Percentiles rank a stretch among this genome's conserved stretches.
These are phyloP conservation scores for Mucor saturninus DNA, from an alignment of 371 early-diverging fungal species.

Conservation along the genomic window DNA sequence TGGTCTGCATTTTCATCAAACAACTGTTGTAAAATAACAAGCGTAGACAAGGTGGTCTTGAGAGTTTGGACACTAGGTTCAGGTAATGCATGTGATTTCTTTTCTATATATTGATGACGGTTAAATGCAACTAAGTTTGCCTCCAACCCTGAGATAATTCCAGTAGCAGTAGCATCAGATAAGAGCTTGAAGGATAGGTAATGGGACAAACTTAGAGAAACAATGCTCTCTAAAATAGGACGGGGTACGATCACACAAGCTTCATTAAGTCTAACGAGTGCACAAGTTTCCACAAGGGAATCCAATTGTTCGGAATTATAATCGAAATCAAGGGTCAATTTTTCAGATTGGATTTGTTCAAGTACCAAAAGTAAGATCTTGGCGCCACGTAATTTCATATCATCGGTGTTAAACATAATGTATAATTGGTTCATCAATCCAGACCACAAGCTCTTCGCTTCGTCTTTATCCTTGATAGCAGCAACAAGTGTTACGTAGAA, in stretches of 20 bases:
- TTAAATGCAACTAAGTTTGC: constrained; percentile 20
- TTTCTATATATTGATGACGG: constrained; percentile 16
- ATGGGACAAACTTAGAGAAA: constrained; percentile 15
- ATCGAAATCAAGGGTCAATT: constrained; percentile 4
- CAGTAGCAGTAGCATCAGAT: constrained; percentile 8
- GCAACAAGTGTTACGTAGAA: constrained; percentile 23
- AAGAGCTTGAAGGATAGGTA: constrained; percentile 12
- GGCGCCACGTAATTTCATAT: constrained; percentile 12
- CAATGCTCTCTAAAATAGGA: constrained; percentile 23
- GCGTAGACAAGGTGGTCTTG: constrained; percentile 20
- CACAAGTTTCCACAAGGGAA: not conserved
- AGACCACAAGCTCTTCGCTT: constrained; percentile 27
- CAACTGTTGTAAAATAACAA: constrained; percentile 20
- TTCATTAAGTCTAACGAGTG: constrained; percentile 9
- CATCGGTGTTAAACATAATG: constrained; percentile 8
- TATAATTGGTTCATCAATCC: constrained; percentile 15
- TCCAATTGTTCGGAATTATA: constrained; percentile 13
- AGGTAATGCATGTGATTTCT: not conserved
- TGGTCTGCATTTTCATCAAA: not conserved
- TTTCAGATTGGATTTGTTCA: constrained; percentile 20
- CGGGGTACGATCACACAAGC: constrained; percentile 15
- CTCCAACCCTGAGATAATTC: constrained; percentile 2
- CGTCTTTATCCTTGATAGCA: constrained; percentile 5
- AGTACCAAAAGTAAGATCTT: constrained; percentile 12
- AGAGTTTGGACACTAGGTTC: constrained; percentile 19